Base-by-base conservation (phyloP, 1,284 basidiomycete genomes). In the Schizopora paradoxa region DNA sequence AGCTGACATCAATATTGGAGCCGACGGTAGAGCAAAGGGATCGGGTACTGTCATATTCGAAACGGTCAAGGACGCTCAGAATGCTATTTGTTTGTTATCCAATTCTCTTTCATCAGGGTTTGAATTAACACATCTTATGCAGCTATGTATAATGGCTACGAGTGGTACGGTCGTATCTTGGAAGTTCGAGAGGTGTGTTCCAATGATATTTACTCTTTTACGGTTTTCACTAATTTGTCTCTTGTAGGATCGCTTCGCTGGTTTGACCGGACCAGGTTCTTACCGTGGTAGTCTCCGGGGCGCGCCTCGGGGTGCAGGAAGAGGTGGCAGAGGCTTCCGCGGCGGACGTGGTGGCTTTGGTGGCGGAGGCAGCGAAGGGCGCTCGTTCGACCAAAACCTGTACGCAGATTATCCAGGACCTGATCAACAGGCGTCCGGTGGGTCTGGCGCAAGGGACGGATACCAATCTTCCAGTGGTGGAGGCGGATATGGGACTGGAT, bases 41-140 rank as follows among this genome's bases (percentile, higher is more conserved):
- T 93, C 86, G 47, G 92, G 91, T 18, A 97, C 91, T 1, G 95
- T 98, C 23, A 90, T 97, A 10, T 97, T 93, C 58, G 89, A 92
- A 66, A 91, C 87, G 2, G 65, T 86, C 13, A 90, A 93, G 58
- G 91, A 94, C 63, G 94, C 94, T 5, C 78, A 82, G 53, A 84
- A 90, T 59, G 94, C 94, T 5, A 95, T 95, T 58, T 79, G 91
- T 92, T 56, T 34, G 88, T 60, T 10, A 54, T 51, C n/a, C 5
- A 25, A 38, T 19, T 11, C 6, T 41, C 22, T 33, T 2, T 6
- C 13, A 7, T 6, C 26, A 25, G 11, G 38, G 41, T 23, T 47
- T 49, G 8, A 32, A 32, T 42, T 18, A 16, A 43, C 40, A 34
- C 3, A 44, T 39, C 28, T 29, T 27, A 14, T 47, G 7, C 54